Conservation (phyloP, 306 rosid genomes). For the Cicer pinnatifidum region DNA sequence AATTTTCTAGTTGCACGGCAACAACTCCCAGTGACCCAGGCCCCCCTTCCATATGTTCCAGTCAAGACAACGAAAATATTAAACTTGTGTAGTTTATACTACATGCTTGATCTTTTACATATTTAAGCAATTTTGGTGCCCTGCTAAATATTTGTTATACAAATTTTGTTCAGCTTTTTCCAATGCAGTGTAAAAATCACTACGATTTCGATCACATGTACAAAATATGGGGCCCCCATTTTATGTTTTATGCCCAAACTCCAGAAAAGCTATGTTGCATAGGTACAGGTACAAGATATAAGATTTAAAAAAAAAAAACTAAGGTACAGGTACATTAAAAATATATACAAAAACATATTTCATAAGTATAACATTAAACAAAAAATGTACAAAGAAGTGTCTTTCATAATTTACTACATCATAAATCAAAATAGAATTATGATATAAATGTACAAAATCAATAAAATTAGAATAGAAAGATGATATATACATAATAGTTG, state of each 20-base stretch:
- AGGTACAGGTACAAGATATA: too few relatives aligned
- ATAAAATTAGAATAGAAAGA: too few relatives aligned
- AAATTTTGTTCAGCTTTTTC: too few relatives aligned
- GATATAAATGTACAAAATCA: too few relatives aligned
- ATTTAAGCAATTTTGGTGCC: not conserved
- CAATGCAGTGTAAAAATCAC: not conserved
- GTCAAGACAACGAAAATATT: not conserved
- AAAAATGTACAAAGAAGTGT: too few relatives aligned
- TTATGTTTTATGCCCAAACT: conserved; percentile 7
- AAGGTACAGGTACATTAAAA: too few relatives aligned
- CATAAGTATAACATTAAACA: too few relatives aligned
- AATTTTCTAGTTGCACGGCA: not conserved
- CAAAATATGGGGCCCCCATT: not conserved
- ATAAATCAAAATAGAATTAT: too few relatives aligned
- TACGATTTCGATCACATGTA: not conserved
- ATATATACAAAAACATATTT: too few relatives aligned
- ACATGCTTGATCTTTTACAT: not conserved
- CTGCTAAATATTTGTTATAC: not conserved
- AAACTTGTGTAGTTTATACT: not conserved
- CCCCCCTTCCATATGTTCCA: not conserved
- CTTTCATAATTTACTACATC: too few relatives aligned
- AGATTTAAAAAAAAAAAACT: too few relatives aligned
- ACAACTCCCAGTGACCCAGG: not conserved
- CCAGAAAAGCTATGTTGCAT: not conserved
- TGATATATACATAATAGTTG: too few relatives aligned